These are phyloP conservation scores for Pseudocercospora macadamiae DNA, from an alignment of 2,329 filamentous ascomycete genomes.

Conservation along the genomic window DNA sequence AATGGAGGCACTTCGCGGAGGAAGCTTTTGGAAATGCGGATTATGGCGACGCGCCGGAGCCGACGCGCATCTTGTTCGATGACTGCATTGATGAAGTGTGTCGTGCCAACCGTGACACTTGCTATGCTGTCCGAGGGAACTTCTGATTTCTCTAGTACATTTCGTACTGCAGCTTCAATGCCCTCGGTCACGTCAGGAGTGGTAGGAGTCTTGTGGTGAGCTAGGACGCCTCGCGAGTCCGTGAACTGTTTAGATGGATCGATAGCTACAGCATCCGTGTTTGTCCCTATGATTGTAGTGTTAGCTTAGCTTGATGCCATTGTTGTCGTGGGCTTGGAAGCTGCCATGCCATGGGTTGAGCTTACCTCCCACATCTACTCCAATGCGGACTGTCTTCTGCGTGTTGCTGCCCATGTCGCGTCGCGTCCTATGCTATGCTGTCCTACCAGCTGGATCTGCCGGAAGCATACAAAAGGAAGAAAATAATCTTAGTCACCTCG, in stretches of 20 bases:
- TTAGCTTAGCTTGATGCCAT: not conserved
- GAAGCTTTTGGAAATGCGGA: constrained; percentile 45
- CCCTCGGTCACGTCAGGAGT: constrained; percentile 47
- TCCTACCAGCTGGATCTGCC: not conserved
- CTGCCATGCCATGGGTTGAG: not conserved
- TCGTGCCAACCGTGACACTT: constrained; percentile 57
- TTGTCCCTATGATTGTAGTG: constrained; percentile 30
- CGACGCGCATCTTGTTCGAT: constrained; percentile 47
- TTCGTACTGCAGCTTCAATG: constrained; percentile 43
- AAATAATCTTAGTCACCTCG: not conserved
- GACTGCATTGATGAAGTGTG: constrained; percentile 44
- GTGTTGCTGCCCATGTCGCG: constrained; percentile 3
- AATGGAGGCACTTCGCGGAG: constrained; percentile 38
- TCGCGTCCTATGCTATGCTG: too few species aligned
- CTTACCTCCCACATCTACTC: constrained; percentile 49
- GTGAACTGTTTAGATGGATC: constrained; percentile 33
- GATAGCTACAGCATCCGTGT: constrained; percentile 41
- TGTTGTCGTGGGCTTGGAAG: not conserved
- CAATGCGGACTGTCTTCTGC: constrained; percentile 42
- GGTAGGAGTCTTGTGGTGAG: constrained; percentile 44
- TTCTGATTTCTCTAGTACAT: constrained; percentile 40
- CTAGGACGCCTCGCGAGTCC: constrained; percentile 34
- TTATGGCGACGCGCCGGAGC: constrained; percentile 55
- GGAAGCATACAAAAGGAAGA: not conserved
- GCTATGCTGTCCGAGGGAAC: constrained; percentile 37